Base-by-base conservation (phyloP, 768 basidiomycete species). In the Auricularia cornea region DNA sequence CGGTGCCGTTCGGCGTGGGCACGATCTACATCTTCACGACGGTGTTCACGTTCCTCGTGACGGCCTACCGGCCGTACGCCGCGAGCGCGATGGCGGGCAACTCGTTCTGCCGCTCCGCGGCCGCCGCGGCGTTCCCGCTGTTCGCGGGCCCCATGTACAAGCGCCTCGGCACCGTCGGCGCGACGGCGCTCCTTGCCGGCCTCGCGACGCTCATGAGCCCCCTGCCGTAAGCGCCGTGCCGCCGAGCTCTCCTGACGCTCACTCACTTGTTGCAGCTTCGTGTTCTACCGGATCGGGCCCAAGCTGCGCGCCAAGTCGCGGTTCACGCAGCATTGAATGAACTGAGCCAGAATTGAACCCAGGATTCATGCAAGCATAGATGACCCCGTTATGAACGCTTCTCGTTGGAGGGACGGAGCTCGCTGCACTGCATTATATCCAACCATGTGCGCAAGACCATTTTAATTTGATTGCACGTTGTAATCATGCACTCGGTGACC, bases 21-120 rank as follows among this genome's bases (percentile, higher is more conserved):
- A 73, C 82, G 52, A 75, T 79, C 68, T 89, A 83, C 66, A 83
- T 85, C 48, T 92, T 88, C 74, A 85, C 85, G 1, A 82, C 83
- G 8, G 84, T 83, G 3, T 89, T 89, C 73, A 87, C 79, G 71
- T 84, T 80, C 68, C 75, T 83, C 59, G 82, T 83, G 23, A 76
- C 78, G 23, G 78, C 81, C 12, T 82, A 81, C 67, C 77, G 81
- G 14, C 80, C 81, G 2, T 74, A 81, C 40, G 81, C 83, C 0
- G 80, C 83, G 2, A 85, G 83, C 51, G 87, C 89, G 0, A 80
- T 87, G 69, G 83, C 89, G 0, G 81, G 85, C 74, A 94, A 94
- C 70, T 73, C 74, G 2, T 82, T 82, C 57, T 64, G 82, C 64
- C 72, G 85, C 1, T 77, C 73, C 12, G 67, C 73, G 0, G 83